Base-by-base conservation (phyloP, 75 land plant genomes). In the Ceratopteris richardii region DNA sequence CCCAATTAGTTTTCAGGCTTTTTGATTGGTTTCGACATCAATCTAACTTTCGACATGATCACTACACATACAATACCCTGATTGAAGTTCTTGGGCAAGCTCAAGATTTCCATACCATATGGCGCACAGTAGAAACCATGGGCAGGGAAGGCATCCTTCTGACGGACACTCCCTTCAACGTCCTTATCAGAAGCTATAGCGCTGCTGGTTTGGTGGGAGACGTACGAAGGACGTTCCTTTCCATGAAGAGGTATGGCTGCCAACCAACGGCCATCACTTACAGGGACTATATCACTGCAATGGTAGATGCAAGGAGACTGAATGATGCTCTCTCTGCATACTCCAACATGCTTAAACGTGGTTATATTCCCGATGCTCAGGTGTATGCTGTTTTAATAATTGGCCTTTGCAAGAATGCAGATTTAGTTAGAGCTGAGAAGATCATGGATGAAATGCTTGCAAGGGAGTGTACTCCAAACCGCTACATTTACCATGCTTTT, bases 401-500 rank as follows among this genome's bases (percentile, higher is more conserved):
- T 11, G 25, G 24, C 24, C 27, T 52, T 1, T 52, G 54, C 29
- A 18, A 14, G 28, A 52, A 26, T 26, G 54, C 28, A 3, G 28
- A 52, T 23, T 26, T 52, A 26, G 2, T 12, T 11, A 22, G 29
- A 52, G 54, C 54, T 14, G 24, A 23, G 3, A 2, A 4, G 18
- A 25, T 52, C 25, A 18, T 52, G 29, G 28, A 52, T 2, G 28
- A 52, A 1, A 52, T 52, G 27, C 14, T 23, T 23, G 29, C 14
- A 1, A 18, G 24, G 13, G 54, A 26, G 9, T 52, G 2, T 52
- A 2, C 27, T 4, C 54, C 54, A 2, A 23, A 2, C 25, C 54
- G 82, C 22, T 67, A 76, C 29, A 84, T 78, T 55, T 86, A 74
- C 43, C 79, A 82, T 47, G 80, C 90, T 2, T 63, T 86, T 2